Evolutionary conservation across 495 filamentous ascomycete genomes (phyloP), one percentile per base, ranked within the genome.

Genomic region (Neurospora sp.): DNA sequence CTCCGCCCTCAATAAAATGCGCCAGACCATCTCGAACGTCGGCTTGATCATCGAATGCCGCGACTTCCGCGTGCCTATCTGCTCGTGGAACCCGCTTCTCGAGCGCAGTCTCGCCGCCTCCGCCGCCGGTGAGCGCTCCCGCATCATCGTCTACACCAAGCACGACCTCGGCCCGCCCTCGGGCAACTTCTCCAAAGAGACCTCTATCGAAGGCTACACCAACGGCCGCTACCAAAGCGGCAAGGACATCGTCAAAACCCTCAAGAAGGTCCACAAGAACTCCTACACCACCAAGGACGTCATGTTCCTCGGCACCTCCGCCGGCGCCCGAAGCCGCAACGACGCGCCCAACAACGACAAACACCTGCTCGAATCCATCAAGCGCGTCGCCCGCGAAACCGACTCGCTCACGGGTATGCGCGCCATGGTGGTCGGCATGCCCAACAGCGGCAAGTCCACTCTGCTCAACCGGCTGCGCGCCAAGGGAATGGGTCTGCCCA

Each of bases 21-120:
- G 92, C 81, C 89, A 88, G 71, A 86, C 91, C 82, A 88, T 99
- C 68, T 89, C 89, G 61, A 87, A 89, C 68, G 92, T 97, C 72
- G 92, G 94, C 74, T 90, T 98, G 65, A 88, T 99, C 69, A 89
- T 99, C 72, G 96, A 99, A 82, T 97, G 94, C 82, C 92, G 96
- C 70, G 96, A 99, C 82, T 95, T 93, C 79, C 91, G 96, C 44
- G 89, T 96, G 8, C 96, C 96, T 3, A 80, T 98, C 5, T 93
- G 93, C 0, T 95, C 93, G 0, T 86, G 93, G 71, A 99, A 99
- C 79, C 95, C 96, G 1, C 83, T 97, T 70, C 96, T 99, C 76
- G 96, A 98, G 76, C 86, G 90, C 68, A 87, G 85, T 9, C 82
- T 98, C 27, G 89, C 88, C 31, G 82, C 83, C 46, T 72, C 85